Evolutionary conservation across 2,329 filamentous ascomycete species (phyloP), one percentile per base, ranked within the genome.

Genomic region (Gliomastix tumulicola): DNA sequence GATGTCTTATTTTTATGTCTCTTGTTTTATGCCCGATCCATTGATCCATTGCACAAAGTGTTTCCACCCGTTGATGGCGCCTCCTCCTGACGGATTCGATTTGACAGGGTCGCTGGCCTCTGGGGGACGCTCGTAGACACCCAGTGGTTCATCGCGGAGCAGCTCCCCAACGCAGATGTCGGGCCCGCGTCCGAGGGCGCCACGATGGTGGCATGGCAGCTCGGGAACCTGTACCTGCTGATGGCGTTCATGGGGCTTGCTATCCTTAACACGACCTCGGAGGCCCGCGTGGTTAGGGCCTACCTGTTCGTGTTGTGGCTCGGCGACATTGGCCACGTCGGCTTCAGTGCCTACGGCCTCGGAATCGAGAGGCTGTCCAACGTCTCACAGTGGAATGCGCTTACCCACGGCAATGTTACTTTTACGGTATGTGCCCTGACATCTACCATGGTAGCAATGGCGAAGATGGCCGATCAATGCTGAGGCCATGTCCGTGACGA

Each of bases 351-450:
- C 15, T 76, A 73, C 48, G 70, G 67, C 7, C 64, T 87, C 43
- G 82, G 79, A 8, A 65, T 63, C 51, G 65, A 73, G 9, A 60
- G 60, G 22, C 67, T 75, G 32, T 43, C 73, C 31, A 68, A 76
- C 45, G 57, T 82, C 10, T 57, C 49, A 5, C 60, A 56, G 17
- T 88, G 83, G 83, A 87, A 85, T 53, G 62, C 71, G 22, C 72
- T 82, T 65, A 73, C 79, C n/a, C 84, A 78, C 76, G 84, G 83
- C 4, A 88, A 88, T 49, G 67, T 88, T 43, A 79, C 71, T 7
- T 68, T 71, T 34, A 86, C 82, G 19, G 72, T 79, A 48, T 60
- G 71, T 55, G 17, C 17, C n/a, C 7, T n/a, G n/a, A n/a, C n/a
- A n/a, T n/a, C n/a, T n/a, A n/a, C n/a, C n/a, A n/a, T n/a, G n/a